Evolutionary conservation across 75 land plant genomes (phyloP), one percentile per base, ranked within the genome.

Genomic region (Sequoiadendron giganteum): DNA sequence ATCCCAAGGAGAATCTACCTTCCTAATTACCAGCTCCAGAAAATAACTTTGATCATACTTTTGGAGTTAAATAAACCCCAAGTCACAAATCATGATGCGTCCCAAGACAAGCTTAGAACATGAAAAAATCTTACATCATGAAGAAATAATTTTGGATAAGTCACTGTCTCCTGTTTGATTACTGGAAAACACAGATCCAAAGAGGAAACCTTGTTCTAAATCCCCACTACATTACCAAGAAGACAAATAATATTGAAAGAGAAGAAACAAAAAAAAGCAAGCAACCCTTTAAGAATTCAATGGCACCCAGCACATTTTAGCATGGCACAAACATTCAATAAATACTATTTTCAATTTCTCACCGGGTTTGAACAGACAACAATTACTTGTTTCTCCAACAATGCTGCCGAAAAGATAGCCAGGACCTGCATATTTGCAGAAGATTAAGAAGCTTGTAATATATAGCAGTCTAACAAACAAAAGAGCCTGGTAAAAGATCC

Each of bases 291-390:
- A 72, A 72, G 76, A 75, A 1, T 30, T 75, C 38, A 75, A 34
- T 13, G 77, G 38, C 3, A 15, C 77, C 70, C 9, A 75, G 38
- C 15, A 30, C 14, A 75, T 10, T 75, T 3, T 75, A 75, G 13
- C 34, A 75, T 34, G 45, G 3, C 13, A 83, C 48, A 83, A 83
- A 39, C 10, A 34, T 42, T 42, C 85, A 52, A 16, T 56, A 70
- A 55, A 55, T 85, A 18, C 9, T 32, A 30, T 39, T 25, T 52
- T 13, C 2, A 52, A 14, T 52, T 72, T 65, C 93, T 42, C 85
- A 98, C 99, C 98, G 95, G 86, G 88, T 98, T 98, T 32, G 99
- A 96, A 87, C 98, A 98, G 40, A 96, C 92, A 85, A 98, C 87
- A 83, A 95, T 95, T 90, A 98, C 93, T 70, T 98, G 99, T 90